Conservation (phyloP, 371 early-diverging fungal genomes). For the Nematocida sp. region DNA sequence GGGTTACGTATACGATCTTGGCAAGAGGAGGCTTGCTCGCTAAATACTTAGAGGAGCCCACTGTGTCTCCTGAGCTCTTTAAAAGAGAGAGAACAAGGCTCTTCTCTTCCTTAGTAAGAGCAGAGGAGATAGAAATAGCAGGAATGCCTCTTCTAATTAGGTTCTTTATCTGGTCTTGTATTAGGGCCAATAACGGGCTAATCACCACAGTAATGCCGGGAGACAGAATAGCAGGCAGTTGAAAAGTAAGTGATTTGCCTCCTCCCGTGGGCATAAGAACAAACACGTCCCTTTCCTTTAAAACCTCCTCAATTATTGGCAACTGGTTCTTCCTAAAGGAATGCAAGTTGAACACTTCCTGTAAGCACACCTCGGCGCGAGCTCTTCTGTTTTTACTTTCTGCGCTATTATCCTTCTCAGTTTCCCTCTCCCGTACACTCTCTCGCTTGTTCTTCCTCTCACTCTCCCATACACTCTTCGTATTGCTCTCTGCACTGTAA, state of each 20-base stretch:
- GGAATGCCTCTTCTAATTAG: constrained; percentile 73
- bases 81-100: constrained; percentile 28
- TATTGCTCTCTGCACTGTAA: background rate
- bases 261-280: constrained; percentile 99
- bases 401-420: too few relatives aligned
- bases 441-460: background rate
- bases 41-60: too few relatives aligned
- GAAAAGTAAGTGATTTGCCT: constrained; percentile 94
- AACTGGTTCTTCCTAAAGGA: constrained; percentile 83
- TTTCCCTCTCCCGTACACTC: background rate
- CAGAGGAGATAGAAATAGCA: too few relatives aligned
- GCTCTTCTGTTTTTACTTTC: too few relatives aligned
- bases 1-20: constrained; percentile 84
- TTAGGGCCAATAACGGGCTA: constrained; percentile 87
- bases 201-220: constrained; percentile 83
- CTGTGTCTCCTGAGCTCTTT: background rate
- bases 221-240: constrained; percentile 79
- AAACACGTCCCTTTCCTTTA: constrained; percentile 82
- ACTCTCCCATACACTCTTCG: background rate
- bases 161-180: constrained; percentile 87
- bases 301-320: constrained; percentile 81
- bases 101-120: constrained; percentile 59
- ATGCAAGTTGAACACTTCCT: constrained; percentile 71
- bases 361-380: constrained; percentile 39
- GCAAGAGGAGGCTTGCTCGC: constrained; percentile 60